Evolutionary conservation across 306 rosid species (phyloP).

Genomic region (Cicer judaicum): DNA sequence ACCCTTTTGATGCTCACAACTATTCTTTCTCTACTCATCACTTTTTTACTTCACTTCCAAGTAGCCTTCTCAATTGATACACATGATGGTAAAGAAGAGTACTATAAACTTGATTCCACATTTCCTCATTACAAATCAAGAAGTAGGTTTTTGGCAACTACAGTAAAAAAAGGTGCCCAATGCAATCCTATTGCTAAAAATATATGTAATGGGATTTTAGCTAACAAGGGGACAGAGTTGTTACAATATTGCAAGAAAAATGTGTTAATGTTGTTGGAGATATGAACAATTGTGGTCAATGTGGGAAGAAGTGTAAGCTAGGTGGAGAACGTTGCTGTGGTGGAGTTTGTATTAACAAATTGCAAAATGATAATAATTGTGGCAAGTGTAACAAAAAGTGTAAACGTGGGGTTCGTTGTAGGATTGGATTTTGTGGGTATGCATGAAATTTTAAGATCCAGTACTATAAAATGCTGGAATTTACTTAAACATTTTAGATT

Average conservation of each 20-base stretch:
- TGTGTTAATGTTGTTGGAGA: slow-evolving; percentile 1
- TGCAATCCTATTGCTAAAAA: slow-evolving; percentile 4
- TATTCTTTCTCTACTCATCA: neutral
- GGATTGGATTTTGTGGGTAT: slow-evolving; percentile 13
- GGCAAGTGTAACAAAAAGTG: slow-evolving; percentile 20
- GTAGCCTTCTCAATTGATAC: neutral
- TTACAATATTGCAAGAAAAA: slow-evolving; percentile 16
- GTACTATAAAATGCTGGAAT: neutral
- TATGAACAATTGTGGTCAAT: slow-evolving; percentile 15
- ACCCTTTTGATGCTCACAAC: neutral
- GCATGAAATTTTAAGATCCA: slow-evolving; percentile 1
- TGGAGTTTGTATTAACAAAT: neutral
- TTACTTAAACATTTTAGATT: neutral
- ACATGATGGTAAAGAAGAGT: neutral
- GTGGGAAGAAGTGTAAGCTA: slow-evolving; percentile 2
- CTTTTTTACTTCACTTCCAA: neutral
- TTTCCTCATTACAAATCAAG: slow-evolving; percentile 2
- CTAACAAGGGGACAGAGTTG: neutral
- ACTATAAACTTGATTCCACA: neutral
- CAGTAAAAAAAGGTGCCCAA: neutral
- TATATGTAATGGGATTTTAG: slow-evolving; percentile 11
- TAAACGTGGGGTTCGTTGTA: slow-evolving; percentile 1
- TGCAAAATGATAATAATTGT: slow-evolving; percentile 13
- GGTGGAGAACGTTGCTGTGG: slow-evolving; percentile 5
- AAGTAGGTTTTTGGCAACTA: slow-evolving; percentile 4